Percentiles rank a stretch among this genome's conserved stretches.
Evolutionary conservation across 371 early-diverging fungal species (phyloP).

Genomic region (Polyrhizophydium stewartii): DNA sequence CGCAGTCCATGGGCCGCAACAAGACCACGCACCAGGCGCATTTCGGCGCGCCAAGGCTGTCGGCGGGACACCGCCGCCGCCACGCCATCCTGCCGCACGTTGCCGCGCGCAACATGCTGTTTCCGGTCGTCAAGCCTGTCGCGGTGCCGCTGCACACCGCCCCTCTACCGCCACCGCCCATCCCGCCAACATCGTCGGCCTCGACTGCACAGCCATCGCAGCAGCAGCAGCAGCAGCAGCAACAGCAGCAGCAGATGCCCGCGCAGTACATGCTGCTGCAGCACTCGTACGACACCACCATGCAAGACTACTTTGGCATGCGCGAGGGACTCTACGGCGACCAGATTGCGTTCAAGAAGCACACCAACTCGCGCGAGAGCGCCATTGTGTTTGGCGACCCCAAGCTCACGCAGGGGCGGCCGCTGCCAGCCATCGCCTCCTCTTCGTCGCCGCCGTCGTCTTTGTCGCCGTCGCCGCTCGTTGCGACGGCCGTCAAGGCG

Average conservation of each 20-base stretch:
- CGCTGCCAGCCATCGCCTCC: no score
- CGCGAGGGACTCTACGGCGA: conserved; percentile 13
- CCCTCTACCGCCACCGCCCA: neutral
- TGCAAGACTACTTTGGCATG: conserved; percentile 13
- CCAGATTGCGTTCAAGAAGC: conserved; percentile 3
- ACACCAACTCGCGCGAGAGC: conserved; percentile 9
- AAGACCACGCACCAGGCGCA: conserved; percentile 2
- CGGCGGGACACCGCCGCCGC: neutral
- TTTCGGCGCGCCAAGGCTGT: neutral
- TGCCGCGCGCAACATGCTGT: conserved; percentile 7
- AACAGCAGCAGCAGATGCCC: conserved; percentile 10
- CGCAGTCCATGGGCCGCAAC: neutral
- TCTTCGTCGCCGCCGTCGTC: no score
- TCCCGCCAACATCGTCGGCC: no score
- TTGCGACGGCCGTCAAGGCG: no score
- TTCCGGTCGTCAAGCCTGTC: no score
- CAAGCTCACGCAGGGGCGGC: neutral
- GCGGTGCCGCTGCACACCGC: neutral
- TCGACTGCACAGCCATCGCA: conserved; percentile 4
- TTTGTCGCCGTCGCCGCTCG: no score
- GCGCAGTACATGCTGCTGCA: conserved; percentile 15
- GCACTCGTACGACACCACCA: conserved; percentile 20
- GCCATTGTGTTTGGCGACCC: conserved; percentile 32
- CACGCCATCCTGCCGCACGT: conserved; percentile 6
- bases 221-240: conserved; percentile 9